Evolutionary conservation across 179 eudicot genomes (phyloP).

Genomic region (Corrigiola litoralis): DNA sequence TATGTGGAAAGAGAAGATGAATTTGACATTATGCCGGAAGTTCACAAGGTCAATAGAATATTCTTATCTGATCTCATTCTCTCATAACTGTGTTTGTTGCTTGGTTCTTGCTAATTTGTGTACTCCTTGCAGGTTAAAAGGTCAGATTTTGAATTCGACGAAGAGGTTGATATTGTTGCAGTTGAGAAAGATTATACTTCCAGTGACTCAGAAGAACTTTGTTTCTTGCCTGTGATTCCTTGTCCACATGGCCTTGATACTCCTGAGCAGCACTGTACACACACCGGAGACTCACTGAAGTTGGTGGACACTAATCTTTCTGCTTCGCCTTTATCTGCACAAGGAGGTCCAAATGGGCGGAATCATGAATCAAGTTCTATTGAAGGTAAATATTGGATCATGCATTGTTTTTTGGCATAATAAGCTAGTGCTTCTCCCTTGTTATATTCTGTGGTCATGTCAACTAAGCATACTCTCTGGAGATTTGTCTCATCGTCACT

Average conservation of each 20-base stretch:
- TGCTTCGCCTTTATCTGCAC: constrained; percentile 64
- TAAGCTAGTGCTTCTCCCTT: background rate
- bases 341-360: constrained; percentile 56
- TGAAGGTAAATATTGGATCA: constrained; percentile 46
- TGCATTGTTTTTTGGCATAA: background rate
- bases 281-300: constrained; percentile 49
- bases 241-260: constrained; percentile 65
- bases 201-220: constrained; percentile 88
- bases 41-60: constrained; percentile 49
- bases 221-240: constrained; percentile 74
- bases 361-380: constrained; percentile 48
- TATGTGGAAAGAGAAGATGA: constrained; percentile 97
- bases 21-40: constrained; percentile 76
- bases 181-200: constrained; percentile 69
- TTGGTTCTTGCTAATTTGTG: background rate
- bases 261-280: constrained; percentile 51
- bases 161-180: constrained; percentile 71
- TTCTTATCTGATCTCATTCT: too few species aligned
- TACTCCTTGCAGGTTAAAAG: constrained; percentile 60
- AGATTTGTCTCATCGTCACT: background rate
- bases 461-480: background rate
- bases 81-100: background rate
- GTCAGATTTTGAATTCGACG: constrained; percentile 57
- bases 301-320: constrained; percentile 44
- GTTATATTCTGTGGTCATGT: too few species aligned